Evolutionary conservation across 1,284 basidiomycete genomes (phyloP), one percentile per base, ranked within the genome.

Genomic region (Puccinia polysora): DNA sequence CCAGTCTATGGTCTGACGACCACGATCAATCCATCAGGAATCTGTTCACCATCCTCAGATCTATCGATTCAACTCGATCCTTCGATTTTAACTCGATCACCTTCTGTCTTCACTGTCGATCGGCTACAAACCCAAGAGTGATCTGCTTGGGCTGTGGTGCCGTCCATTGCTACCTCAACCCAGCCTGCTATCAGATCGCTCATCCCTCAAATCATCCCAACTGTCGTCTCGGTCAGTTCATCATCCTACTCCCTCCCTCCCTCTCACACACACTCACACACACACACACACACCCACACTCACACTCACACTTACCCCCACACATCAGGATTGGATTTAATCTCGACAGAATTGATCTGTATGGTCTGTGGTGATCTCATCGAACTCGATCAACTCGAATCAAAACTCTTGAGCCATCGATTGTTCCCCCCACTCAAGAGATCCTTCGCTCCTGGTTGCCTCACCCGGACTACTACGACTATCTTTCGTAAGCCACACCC

Each of bases 301-400:
- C 18, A n/a, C n/a, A 52, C 20, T 52, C 50, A 52, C 8, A 12
- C 8, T 7, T 43, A 7, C n/a, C 4, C 25, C 38, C 4, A 15
- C 2, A 18, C n/a, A 6, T 5, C 25, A 72, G 69, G 59, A 2
- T 18, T 72, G n/a, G 69, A 72, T 53, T 15, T 64, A 7, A 12
- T 64, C 23, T 72, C 59, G 23, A 49, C 50, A n/a, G 69, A 72
- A 30, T 63, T 72, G 4, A 36, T 72, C 25, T 72, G 69, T 25
- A 36, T 72, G 50, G 40, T 49, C 55, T 72, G 69, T 56, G 59
- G 69, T 20, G 36, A 52, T 23, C 30, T 72, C 28, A 40, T 72
- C 30, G 18, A 40, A 34, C 69, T 60, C 0, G 59, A 63, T 53
- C 49, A 72, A 14, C 49, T 6, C n/a, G 69, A 72, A 47, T 45